phyloP scores from a whole-genome alignment of 139 green algal species.

The Haematococcus lacustris region DNA sequence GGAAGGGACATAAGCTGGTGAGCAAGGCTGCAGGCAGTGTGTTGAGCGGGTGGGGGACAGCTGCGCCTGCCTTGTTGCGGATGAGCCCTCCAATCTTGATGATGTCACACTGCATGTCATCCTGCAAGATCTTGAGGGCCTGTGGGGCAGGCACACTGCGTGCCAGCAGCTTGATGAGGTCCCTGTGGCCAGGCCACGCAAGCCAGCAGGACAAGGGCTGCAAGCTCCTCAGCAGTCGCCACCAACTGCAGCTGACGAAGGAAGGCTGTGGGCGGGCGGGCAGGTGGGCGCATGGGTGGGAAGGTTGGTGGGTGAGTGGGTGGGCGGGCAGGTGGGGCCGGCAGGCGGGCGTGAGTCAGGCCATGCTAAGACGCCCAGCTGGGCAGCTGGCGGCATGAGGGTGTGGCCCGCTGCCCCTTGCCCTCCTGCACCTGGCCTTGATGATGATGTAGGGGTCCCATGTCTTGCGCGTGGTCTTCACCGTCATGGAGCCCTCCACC shows the following conservation, averaged over 20 bases:
- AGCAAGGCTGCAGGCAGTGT: too few species aligned
- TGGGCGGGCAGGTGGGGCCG: too few species aligned
- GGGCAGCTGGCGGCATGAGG: too few species aligned
- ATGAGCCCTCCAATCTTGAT: constrained; percentile 97
- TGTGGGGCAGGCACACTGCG: constrained; percentile 87
- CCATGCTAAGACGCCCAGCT: too few species aligned
- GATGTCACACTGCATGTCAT: constrained; percentile 94
- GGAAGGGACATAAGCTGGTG: too few species aligned
- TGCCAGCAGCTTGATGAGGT: constrained; percentile 97
- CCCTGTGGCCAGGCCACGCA: constrained; percentile 16
- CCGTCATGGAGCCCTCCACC: constrained; percentile 94
- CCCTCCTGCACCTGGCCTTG: constrained; percentile 74
- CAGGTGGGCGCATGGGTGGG: too few species aligned
- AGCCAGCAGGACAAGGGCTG: neutral
- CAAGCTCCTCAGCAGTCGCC: neutral
- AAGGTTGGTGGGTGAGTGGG: too few species aligned
- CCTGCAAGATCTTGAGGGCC: constrained; percentile 51
- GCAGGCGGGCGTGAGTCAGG: too few species aligned
- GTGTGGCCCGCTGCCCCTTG: too few species aligned
- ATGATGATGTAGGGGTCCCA: constrained; percentile 97
- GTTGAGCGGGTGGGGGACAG: too few species aligned
- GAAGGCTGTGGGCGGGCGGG: too few species aligned
- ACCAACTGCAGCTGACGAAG: too few species aligned
- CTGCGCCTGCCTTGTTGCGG: constrained; percentile 92
- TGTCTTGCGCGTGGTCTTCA: constrained; percentile 96